Percentiles rank a stretch among this genome's conserved stretches.
Conservation (phyloP, 139 green algal genomes). For the Chlamydomonas asymmetrica region DNA sequence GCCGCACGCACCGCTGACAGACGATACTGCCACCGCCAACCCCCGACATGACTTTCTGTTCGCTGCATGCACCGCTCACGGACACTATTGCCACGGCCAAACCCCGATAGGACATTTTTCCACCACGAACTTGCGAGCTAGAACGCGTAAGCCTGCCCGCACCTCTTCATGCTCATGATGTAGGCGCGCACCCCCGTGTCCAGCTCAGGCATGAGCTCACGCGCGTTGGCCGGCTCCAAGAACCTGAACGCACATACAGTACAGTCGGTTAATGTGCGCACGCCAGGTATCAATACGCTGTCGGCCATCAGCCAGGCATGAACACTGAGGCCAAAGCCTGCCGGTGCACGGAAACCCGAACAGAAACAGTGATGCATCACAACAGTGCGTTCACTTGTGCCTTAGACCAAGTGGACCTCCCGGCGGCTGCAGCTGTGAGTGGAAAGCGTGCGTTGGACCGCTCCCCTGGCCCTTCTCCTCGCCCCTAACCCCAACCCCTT, state of each 20-base stretch:
- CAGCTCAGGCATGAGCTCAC: not conserved
- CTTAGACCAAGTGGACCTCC: not conserved
- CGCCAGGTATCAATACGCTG: not conserved
- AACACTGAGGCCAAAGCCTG: not conserved
- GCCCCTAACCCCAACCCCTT: not conserved
- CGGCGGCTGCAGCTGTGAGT: not conserved
- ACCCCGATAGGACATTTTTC: no score
- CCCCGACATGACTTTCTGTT: no score
- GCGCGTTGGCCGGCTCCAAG: conserved; percentile 8
- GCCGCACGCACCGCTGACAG: no score
- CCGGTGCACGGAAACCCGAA: not conserved
- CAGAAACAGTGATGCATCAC: not conserved
- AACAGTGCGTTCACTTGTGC: not conserved
- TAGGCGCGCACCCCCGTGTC: conserved; percentile 16
- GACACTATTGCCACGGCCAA: no score
- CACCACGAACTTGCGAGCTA: no score
- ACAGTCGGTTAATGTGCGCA: no score
- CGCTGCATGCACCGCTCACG: no score
- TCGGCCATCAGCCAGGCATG: not conserved
- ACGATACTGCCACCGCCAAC: no score
- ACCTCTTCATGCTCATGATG: not conserved
- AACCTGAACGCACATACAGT: not conserved
- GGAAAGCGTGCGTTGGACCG: not conserved
- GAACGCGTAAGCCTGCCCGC: no score
- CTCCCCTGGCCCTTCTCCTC: not conserved